Percentiles rank a stretch among this genome's conserved stretches.
Conservation (phyloP, 2,329 filamentous ascomycete genomes). For the Calonectria hawksworthii region DNA sequence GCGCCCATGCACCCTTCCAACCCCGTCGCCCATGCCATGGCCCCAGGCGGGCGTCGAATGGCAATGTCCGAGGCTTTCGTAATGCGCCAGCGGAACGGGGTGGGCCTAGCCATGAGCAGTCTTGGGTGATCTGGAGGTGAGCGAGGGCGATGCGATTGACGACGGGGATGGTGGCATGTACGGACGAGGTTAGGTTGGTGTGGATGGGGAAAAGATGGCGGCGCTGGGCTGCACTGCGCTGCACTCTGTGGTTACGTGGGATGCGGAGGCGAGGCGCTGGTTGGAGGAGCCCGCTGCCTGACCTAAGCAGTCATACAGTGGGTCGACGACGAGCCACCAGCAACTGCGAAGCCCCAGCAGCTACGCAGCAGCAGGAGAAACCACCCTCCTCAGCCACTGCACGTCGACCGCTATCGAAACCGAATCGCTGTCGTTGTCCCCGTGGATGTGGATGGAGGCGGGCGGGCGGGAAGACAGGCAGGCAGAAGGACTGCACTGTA, state of each 20-base stretch:
- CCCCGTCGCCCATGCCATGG: slow-evolving; percentile 15
- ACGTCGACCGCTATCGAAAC: slow-evolving; percentile 1
- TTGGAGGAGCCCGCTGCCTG: slow-evolving; percentile 4
- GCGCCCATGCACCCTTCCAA: slow-evolving; percentile 22
- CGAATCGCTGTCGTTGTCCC: not conserved
- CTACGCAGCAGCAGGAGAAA: not conserved
- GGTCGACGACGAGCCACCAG: not conserved
- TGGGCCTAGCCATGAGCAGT: slow-evolving; percentile 32
- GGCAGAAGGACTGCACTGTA: not conserved
- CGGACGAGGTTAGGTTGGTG: slow-evolving; percentile 24
- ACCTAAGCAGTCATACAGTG: slow-evolving; percentile 12
- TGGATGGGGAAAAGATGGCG: slow-evolving; percentile 15
- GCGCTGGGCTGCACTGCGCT: slow-evolving; percentile 1
- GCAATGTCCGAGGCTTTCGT: slow-evolving; percentile 35
- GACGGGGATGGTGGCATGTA: slow-evolving; percentile 24
- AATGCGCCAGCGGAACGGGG: slow-evolving; percentile 34
- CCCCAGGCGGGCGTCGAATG: slow-evolving; percentile 24
- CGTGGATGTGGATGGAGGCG: not conserved
- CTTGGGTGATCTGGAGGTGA: slow-evolving; percentile 24
- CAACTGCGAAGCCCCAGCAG: not conserved
- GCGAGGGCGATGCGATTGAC: slow-evolving; percentile 23
- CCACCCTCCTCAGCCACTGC: slow-evolving; percentile 5
- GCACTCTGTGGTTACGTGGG: slow-evolving; percentile 9
- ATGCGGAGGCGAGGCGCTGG: slow-evolving; percentile 6
- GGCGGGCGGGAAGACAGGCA: not conserved